Conservation (phyloP, 768 basidiomycete genomes). For the Myochromella boudieri region DNA sequence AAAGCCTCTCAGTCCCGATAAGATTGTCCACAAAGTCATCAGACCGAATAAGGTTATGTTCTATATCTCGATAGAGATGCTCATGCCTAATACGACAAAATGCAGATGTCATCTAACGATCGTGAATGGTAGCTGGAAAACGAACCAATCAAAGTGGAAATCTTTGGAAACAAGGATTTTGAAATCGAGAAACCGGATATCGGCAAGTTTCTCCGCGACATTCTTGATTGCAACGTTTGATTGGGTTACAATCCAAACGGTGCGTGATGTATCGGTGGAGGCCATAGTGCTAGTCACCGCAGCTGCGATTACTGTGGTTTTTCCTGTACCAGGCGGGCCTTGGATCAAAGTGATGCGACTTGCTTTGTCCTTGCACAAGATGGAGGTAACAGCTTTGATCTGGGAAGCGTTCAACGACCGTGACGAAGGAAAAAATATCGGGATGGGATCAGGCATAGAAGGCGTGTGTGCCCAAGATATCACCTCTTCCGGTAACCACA, state of each 20-base stretch:
- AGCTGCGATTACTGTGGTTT: conserved; percentile 70
- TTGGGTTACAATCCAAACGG: conserved; percentile 77
- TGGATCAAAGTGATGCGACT: conserved; percentile 45
- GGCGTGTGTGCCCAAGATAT: conserved; percentile 12
- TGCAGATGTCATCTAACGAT: neutral
- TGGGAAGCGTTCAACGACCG: conserved; percentile 45
- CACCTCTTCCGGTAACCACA: conserved; percentile 29
- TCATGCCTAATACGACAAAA: conserved; percentile 61
- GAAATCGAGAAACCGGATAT: conserved; percentile 54
- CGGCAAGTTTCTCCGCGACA: conserved; percentile 77
- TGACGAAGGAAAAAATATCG: conserved; percentile 19
- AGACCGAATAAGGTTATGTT: conserved; percentile 52
- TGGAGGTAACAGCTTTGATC: conserved; percentile 44
- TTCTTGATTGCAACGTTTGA: conserved; percentile 90
- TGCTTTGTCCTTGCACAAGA: conserved; percentile 37
- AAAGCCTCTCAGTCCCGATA: conserved; percentile 13
- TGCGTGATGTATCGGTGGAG: conserved; percentile 40
- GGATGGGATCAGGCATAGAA: conserved; percentile 1
- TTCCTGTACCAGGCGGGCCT: conserved; percentile 70
- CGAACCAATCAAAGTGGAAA: conserved; percentile 70
- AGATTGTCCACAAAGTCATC: conserved; percentile 30
- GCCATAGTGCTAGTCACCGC: conserved; percentile 51
- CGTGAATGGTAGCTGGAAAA: no score
- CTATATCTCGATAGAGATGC: conserved; percentile 58
- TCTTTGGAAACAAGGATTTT: conserved; percentile 68